Evolutionary conservation across 108 stramenopile genomes (phyloP), one percentile per base, ranked within the genome.

Genomic region (Cyclotella atomus): DNA sequence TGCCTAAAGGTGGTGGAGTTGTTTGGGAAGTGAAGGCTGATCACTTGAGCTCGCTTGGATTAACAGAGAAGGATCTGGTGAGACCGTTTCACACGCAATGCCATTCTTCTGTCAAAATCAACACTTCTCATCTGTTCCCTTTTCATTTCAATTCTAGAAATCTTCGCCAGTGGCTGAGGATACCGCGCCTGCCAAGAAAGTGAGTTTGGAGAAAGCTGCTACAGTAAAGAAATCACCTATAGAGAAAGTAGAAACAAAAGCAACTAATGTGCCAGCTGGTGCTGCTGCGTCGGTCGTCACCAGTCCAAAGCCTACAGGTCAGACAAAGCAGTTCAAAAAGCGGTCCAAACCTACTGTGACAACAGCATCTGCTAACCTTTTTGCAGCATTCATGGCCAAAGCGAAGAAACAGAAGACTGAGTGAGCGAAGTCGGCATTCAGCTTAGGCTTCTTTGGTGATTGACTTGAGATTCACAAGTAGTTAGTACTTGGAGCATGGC

Each of bases 1-100:
- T 87, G 33, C 71, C 85, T 5, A 71, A 79, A 25, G 81, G 68
- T 7, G 83, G 71, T 15, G 88, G 88, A 0, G 83, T 88, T n/a
- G 74, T 88, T 46, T 95, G 93, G 93, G 85, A 85, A 68, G 93
- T 95, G 29, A 92, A 95, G 62, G 29, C 66, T 16, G 84, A 85
- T 33, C 77, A 89, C 27, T 74, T 90, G 46, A 57, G 72, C 17
- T 64, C 84, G 17, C 81, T 91, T 20, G 80, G 62, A 32, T 71
- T 93, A 29, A 63, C 63, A 20, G 81, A 81, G 6, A 34, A 78
- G 38, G 77, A 78, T 72, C 29, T 82, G 28, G 81, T 82, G 56
- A 73, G 81, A 2, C n/a, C n/a, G n/a, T n/a, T n/a, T n/a, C n/a
- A n/a, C n/a, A n/a, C n/a, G n/a, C n/a, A n/a, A n/a, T n/a, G n/a